phyloP scores from a whole-genome alignment of 768 basidiomycete genomes.

The Filobasidium floriforme region DNA sequence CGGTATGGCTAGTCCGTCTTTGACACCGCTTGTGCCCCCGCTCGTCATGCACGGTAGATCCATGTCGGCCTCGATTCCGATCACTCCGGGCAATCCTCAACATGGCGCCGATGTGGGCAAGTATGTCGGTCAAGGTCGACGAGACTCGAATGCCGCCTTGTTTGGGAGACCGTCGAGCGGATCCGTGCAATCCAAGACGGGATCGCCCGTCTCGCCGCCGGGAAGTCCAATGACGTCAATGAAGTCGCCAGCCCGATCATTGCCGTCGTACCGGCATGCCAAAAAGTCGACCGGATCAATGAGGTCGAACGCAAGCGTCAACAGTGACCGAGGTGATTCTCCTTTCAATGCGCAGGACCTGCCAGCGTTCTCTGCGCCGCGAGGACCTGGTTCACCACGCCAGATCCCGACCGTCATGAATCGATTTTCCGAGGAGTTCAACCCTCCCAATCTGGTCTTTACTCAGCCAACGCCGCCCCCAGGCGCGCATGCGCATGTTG shows the following conservation, averaged over 20 bases:
- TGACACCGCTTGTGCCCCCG: not conserved
- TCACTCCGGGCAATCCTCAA: not conserved
- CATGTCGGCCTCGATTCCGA: not conserved
- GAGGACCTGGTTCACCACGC: not conserved
- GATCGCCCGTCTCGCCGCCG: not conserved
- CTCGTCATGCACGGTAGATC: not conserved
- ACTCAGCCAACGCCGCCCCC: not conserved
- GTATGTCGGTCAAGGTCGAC: not conserved
- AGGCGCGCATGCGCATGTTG: not conserved
- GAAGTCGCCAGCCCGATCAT: not conserved
- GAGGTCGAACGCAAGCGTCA: not conserved
- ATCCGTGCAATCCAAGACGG: not conserved
- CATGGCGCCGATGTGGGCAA: not conserved
- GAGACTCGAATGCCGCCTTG: not conserved
- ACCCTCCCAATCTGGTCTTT: not conserved
- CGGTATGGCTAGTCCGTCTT: not conserved
- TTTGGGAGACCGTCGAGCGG: constrained; percentile 1
- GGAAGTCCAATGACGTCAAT: not conserved
- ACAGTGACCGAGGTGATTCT: not conserved
- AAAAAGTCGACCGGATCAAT: not conserved
- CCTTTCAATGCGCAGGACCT: not conserved
- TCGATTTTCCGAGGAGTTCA: not conserved
- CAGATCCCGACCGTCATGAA: constrained; percentile 1
- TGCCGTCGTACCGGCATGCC: not conserved
- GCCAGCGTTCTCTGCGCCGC: constrained; percentile 3